Conservation (phyloP, 2,329 filamentous ascomycete species). For the Didymella exigua region DNA sequence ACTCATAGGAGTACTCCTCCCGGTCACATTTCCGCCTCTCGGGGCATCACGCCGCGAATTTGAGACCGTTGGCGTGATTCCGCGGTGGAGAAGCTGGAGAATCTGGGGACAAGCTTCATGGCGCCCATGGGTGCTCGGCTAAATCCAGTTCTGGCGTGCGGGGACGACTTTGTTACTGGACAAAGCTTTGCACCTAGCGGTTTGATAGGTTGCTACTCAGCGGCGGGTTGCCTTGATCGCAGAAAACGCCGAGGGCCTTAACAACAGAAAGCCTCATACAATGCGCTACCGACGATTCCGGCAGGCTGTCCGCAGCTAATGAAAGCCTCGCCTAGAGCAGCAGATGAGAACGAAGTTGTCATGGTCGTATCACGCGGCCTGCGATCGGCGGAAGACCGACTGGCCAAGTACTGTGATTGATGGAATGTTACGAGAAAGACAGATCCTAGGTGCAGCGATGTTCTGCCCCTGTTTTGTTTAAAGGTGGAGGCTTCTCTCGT, state of each 20-base stretch:
- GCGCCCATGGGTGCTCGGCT: slow-evolving; percentile 21
- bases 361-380: slow-evolving; percentile 21
- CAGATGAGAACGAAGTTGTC: slow-evolving; percentile 20
- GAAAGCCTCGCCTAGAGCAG: slow-evolving; percentile 21
- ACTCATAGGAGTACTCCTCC: slow-evolving; percentile 20
- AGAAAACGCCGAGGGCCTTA: slow-evolving; percentile 15
- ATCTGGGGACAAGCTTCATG: slow-evolving; percentile 24
- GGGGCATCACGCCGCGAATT: slow-evolving; percentile 21
- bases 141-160: slow-evolving; percentile 22
- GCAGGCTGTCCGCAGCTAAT: slow-evolving; percentile 27
- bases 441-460: slow-evolving; percentile 15
- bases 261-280: slow-evolving; percentile 20
- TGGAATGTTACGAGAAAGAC: slow-evolving; percentile 24
- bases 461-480: slow-evolving; percentile 26
- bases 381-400: slow-evolving; percentile 24
- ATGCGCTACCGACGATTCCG: slow-evolving; percentile 24
- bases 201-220: slow-evolving; percentile 22
- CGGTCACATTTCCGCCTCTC: slow-evolving; percentile 15
- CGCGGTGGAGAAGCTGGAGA: slow-evolving; percentile 20
- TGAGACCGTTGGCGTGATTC: slow-evolving; percentile 17
- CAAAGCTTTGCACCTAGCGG: slow-evolving; percentile 19
- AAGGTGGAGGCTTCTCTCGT: slow-evolving; percentile 22
- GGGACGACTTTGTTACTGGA: slow-evolving; percentile 22
- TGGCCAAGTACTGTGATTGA: slow-evolving; percentile 27
- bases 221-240: slow-evolving; percentile 17